phyloP scores from a whole-genome alignment of 2,329 filamentous ascomycete species.

The Cytospora schulzeri region DNA sequence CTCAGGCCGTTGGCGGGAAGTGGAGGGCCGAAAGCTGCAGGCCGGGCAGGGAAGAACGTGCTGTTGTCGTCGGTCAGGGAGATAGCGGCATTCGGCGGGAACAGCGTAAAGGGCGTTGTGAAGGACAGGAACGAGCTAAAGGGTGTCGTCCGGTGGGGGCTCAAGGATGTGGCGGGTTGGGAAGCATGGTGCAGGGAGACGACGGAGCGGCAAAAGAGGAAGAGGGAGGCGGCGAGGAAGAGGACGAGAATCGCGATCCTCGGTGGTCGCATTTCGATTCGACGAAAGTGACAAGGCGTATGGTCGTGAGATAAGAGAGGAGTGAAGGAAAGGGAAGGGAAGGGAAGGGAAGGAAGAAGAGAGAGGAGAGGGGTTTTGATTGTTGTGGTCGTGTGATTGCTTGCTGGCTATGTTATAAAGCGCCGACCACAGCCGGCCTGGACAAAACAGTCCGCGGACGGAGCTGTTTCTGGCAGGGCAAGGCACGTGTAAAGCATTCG shows the following conservation, averaged over 20 bases:
- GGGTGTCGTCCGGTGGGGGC: conserved; percentile 37
- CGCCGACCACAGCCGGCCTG: conserved; percentile 23
- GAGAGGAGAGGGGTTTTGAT: conserved; percentile 6
- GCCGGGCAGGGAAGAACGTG: conserved; percentile 91
- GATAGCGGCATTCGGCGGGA: conserved; percentile 93
- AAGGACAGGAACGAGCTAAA: conserved; percentile 68
- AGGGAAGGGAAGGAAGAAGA: not conserved
- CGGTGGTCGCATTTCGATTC: conserved; percentile 52
- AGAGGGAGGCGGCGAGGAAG: conserved; percentile 56
- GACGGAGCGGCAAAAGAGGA: conserved; percentile 57
- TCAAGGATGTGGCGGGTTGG: conserved; percentile 32
- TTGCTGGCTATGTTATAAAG: conserved; percentile 17
- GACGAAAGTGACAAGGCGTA: conserved; percentile 6
- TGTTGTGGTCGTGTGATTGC: conserved; percentile 4
- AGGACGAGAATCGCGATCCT: conserved; percentile 56
- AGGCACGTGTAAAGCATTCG: conserved; percentile 24
- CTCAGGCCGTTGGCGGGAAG: conserved; percentile 77
- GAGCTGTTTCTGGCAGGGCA: conserved; percentile 5
- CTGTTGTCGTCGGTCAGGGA: conserved; percentile 97
- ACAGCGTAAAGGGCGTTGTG: conserved; percentile 79
- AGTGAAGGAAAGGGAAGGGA: not conserved
- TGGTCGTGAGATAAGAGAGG: not conserved
- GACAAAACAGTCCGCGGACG: conserved; percentile 22
- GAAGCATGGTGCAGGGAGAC: conserved; percentile 38
- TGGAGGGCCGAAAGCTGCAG: conserved; percentile 86